phyloP scores from a whole-genome alignment of 805 yeast genomes.

The Yamadazyma tumulicola region DNA sequence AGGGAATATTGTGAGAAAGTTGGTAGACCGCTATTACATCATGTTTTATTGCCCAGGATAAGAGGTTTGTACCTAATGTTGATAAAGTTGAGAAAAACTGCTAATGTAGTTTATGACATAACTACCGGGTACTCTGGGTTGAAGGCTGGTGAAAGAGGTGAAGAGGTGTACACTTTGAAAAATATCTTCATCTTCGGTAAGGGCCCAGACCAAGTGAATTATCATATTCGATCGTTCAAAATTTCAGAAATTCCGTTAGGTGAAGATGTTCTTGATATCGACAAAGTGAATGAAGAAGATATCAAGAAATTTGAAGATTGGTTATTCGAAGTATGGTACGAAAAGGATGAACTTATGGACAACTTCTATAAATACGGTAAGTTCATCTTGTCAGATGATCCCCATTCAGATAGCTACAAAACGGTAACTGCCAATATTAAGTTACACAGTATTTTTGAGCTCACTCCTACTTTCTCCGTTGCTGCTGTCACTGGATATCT shows the following conservation, averaged over 20 bases:
- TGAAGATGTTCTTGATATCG: conserved; percentile 35
- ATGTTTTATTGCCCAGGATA: conserved; percentile 76
- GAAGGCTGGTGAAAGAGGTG: conserved; percentile 62
- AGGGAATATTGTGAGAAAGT: conserved; percentile 53
- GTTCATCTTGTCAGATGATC: conserved; percentile 30
- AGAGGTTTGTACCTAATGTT: conserved; percentile 75
- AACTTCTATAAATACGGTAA: conserved; percentile 53
- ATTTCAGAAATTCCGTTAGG: conserved; percentile 63
- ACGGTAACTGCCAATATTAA: conserved; percentile 22
- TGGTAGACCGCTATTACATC: conserved; percentile 47
- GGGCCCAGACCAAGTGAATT: conserved; percentile 65
- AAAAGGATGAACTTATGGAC: conserved; percentile 73
- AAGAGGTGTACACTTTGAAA: conserved; percentile 65
- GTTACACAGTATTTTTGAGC: conserved; percentile 11
- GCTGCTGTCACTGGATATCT: too few relatives aligned
- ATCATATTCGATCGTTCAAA: conserved; percentile 58
- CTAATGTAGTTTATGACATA: conserved; percentile 68
- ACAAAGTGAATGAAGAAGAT: conserved; percentile 40
- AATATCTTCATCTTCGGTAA: conserved; percentile 64
- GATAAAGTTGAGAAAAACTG: conserved; percentile 48
- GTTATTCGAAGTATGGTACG: conserved; percentile 70
- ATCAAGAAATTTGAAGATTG: conserved; percentile 62
- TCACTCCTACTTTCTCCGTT: not conserved
- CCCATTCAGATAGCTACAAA: conserved; percentile 14
- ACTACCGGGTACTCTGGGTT: conserved; percentile 83